Conservation (phyloP, 2,329 filamentous ascomycete genomes). For the Shiraia sp. region DNA sequence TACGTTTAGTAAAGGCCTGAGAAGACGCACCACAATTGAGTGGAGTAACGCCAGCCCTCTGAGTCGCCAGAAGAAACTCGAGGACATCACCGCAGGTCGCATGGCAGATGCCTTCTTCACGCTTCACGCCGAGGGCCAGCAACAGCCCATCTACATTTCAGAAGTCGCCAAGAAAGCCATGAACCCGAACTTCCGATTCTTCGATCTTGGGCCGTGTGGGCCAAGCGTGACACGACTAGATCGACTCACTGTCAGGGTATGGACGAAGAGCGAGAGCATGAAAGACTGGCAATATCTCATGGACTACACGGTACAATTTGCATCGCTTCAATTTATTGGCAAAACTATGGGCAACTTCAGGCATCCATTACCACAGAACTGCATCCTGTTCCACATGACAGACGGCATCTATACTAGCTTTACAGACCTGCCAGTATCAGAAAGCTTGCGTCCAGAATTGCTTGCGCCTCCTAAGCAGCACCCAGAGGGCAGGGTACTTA, state of each 20-base stretch:
- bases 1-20: constrained; percentile 41
- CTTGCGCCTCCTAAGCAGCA: constrained; percentile 40
- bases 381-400: constrained; percentile 79
- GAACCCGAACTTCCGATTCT: constrained; percentile 87
- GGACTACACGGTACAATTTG: constrained; percentile 72
- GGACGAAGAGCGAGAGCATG: constrained; percentile 65
- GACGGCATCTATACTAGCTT: constrained; percentile 84
- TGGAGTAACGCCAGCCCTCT: constrained; percentile 64
- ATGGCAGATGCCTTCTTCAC: constrained; percentile 92
- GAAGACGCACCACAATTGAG: constrained; percentile 64
- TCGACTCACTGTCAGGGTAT: constrained; percentile 70
- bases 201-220: constrained; percentile 70
- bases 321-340: constrained; percentile 77
- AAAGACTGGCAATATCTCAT: constrained; percentile 66
- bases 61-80: constrained; percentile 72
- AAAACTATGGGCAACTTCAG: constrained; percentile 63
- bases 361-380: constrained; percentile 77
- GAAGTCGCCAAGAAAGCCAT: constrained; percentile 79
- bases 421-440: constrained; percentile 63
- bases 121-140: constrained; percentile 67
- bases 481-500: constrained; percentile 55
- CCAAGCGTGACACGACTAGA: constrained; percentile 68
- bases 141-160: constrained; percentile 84
- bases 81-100: constrained; percentile 69
- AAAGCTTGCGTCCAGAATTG: constrained; percentile 31